phyloP scores from a whole-genome alignment of 2,329 filamentous ascomycete species.

The Huntiella omanensis region DNA sequence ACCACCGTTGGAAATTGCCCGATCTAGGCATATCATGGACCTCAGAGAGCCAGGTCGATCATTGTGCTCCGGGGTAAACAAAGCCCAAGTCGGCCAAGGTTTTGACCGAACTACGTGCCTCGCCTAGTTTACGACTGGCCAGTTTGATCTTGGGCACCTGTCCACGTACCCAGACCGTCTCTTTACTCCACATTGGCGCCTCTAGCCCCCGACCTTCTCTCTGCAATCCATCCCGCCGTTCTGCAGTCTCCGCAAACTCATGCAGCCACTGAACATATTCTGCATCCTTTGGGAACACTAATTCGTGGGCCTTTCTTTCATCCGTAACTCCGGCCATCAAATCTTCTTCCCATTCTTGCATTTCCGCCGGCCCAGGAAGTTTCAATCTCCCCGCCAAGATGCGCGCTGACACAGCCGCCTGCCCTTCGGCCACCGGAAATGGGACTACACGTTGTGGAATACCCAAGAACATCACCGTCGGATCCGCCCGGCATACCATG shows the following conservation, averaged over 20 bases:
- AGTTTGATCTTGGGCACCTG: slow-evolving; percentile 23
- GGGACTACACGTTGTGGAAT: slow-evolving; percentile 35
- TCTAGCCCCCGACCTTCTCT: slow-evolving; percentile 21
- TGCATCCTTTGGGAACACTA: slow-evolving; percentile 42
- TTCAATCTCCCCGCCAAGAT: slow-evolving; percentile 34
- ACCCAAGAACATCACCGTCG: slow-evolving; percentile 37
- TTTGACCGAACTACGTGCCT: slow-evolving; percentile 18
- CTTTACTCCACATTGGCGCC: slow-evolving; percentile 22
- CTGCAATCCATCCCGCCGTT: slow-evolving; percentile 16
- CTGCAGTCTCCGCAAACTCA: slow-evolving; percentile 26
- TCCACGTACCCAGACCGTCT: slow-evolving; percentile 23
- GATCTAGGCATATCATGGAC: no score
- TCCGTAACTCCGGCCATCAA: slow-evolving; percentile 27
- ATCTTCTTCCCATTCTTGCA: slow-evolving; percentile 37
- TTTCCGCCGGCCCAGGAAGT: slow-evolving; percentile 30
- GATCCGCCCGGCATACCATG: slow-evolving; percentile 34
- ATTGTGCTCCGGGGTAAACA: slow-evolving; percentile 15
- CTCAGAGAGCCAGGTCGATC: no score
- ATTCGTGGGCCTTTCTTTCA: slow-evolving; percentile 30
- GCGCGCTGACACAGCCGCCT: slow-evolving; percentile 41
- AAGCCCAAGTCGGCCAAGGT: slow-evolving; percentile 22
- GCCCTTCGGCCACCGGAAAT: slow-evolving; percentile 52
- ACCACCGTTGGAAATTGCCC: no score
- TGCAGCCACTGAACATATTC: slow-evolving; percentile 43
- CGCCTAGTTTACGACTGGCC: slow-evolving; percentile 20